Conservation (phyloP, 345 rosid species). For the Bruguiera sexangula region DNA sequence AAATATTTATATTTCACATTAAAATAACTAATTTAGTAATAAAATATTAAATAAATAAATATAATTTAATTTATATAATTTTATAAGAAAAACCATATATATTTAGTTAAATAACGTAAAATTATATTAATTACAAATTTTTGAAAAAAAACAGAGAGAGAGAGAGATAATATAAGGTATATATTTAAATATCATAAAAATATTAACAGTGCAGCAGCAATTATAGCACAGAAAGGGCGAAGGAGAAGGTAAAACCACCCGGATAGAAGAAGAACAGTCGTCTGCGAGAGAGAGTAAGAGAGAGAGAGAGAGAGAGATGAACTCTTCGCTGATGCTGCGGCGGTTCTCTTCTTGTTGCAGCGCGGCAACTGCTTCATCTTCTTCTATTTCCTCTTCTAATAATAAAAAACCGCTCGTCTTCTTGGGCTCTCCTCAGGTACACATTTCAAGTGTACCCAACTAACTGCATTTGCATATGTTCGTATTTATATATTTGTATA, state of each 20-base stretch:
- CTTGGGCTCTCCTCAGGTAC: slow-evolving; percentile 89
- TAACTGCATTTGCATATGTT: not conserved
- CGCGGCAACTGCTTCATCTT: slow-evolving; percentile 30
- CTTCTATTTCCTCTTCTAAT: slow-evolving; percentile 26
- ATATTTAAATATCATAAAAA: too few species aligned
- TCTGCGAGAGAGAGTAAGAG: not conserved
- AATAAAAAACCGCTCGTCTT: slow-evolving; percentile 77
- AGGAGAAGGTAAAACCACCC: not conserved
- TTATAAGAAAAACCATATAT: too few species aligned
- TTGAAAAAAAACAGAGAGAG: too few species aligned
- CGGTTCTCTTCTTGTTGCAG: slow-evolving; percentile 59
- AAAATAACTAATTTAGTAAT: too few species aligned
- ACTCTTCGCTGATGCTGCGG: slow-evolving; percentile 44
- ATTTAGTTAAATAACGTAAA: too few species aligned
- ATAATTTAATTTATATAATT: too few species aligned
- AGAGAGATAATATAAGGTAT: too few species aligned
- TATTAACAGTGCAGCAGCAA: too few species aligned
- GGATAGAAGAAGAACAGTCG: not conserved
- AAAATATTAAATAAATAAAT: too few species aligned
- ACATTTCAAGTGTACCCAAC: not conserved
- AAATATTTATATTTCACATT: too few species aligned
- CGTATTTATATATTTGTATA: not conserved
- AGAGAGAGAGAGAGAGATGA: slow-evolving; percentile 8
- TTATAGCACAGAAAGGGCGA: too few species aligned
- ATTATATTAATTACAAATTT: too few species aligned